These are phyloP conservation scores for Hypericum androsaemum DNA, from an alignment of 345 rosid species.

Conservation along the genomic window DNA sequence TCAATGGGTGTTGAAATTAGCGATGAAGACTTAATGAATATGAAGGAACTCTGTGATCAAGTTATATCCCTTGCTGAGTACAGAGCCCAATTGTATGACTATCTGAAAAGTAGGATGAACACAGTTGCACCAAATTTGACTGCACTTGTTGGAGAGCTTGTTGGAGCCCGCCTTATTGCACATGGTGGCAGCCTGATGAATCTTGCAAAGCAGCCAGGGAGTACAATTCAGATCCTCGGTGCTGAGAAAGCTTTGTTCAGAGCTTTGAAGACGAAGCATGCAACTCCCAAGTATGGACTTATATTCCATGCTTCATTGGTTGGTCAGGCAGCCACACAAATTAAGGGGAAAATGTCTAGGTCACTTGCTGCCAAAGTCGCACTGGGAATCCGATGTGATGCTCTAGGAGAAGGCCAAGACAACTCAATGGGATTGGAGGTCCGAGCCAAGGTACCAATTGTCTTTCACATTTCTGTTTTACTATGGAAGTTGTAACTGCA, in stretches of 20 bases:
- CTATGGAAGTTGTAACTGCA: too few relatives aligned
- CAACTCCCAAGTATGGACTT: constrained; percentile 84
- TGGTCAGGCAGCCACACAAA: constrained; percentile 79
- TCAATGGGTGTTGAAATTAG: constrained; percentile 92
- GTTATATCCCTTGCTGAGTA: constrained; percentile 76
- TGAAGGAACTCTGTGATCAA: constrained; percentile 77
- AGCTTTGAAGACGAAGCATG: constrained; percentile 87
- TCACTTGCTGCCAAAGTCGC: constrained; percentile 85
- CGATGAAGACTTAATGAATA: constrained; percentile 65
- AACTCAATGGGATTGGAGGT: constrained; percentile 73
- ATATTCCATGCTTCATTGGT: constrained; percentile 88
- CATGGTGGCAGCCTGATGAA: constrained; percentile 90
- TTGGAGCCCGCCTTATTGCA: constrained; percentile 92
- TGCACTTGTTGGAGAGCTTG: constrained; percentile 91
- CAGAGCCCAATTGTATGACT: constrained; percentile 86
- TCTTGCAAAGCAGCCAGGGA: constrained; percentile 95
- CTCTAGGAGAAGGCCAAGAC: constrained; percentile 74
- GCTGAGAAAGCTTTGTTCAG: constrained; percentile 92
- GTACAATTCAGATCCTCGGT: constrained; percentile 87
- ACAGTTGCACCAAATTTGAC: constrained; percentile 92
- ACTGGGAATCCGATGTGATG: constrained; percentile 72
- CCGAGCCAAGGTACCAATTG: constrained; percentile 51
- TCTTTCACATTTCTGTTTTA: not conserved
- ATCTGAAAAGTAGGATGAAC: constrained; percentile 83
- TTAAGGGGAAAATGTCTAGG: constrained; percentile 78